Percentiles rank a stretch among this genome's conserved stretches.
These are phyloP conservation scores for Endoconidiophora laricicola DNA, from an alignment of 2,329 filamentous ascomycete genomes.

Conservation along the genomic window DNA sequence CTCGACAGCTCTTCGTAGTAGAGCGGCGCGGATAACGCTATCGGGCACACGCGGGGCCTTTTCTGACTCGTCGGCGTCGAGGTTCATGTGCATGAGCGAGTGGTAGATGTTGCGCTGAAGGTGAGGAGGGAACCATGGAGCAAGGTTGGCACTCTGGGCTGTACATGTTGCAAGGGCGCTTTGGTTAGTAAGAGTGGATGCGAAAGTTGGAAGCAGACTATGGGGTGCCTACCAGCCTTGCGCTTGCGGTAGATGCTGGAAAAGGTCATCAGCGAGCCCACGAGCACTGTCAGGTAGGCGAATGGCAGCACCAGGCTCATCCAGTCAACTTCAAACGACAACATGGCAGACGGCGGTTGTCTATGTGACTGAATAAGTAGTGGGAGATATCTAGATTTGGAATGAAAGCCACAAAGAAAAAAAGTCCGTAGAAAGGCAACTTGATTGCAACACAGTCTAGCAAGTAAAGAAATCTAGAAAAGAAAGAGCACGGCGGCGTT, in stretches of 20 bases:
- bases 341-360: conserved; percentile 23
- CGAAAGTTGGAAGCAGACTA: neutral
- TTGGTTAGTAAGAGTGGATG: conserved; percentile 12
- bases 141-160: conserved; percentile 70
- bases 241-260: conserved; percentile 84
- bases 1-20: conserved; percentile 76
- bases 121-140: conserved; percentile 87
- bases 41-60: conserved; percentile 61
- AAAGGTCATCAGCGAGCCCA: conserved; percentile 81
- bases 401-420: neutral
- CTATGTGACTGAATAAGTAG: neutral
- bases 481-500: neutral
- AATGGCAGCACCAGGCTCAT: conserved; percentile 71
- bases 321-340: conserved; percentile 50
- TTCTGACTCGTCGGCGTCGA: conserved; percentile 49
- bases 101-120: conserved; percentile 89
- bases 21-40: conserved; percentile 69
- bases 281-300: conserved; percentile 74
- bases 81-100: conserved; percentile 67
- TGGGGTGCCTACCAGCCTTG: conserved; percentile 50
- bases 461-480: neutral
- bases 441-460: too few species aligned
- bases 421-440: neutral
- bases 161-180: neutral
- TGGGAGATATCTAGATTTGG: neutral